phyloP scores from a whole-genome alignment of 2,329 filamentous ascomycete species.

The Aspergillus ruber region DNA sequence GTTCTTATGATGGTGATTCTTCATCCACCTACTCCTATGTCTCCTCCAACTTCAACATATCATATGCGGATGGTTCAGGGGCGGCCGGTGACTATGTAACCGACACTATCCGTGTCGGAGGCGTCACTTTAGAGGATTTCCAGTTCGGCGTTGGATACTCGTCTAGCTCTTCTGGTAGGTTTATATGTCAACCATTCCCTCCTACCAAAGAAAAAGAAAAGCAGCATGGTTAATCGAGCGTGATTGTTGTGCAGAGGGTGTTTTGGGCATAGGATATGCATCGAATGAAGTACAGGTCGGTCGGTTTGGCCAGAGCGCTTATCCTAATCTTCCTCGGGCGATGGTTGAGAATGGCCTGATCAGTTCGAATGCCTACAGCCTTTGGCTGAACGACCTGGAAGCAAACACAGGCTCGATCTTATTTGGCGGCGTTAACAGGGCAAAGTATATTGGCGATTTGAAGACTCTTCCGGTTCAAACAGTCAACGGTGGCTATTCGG shows the following conservation, averaged over 20 bases:
- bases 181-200: not conserved
- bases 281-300: constrained; percentile 61
- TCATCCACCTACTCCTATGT: constrained; percentile 73
- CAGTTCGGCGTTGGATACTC: constrained; percentile 56
- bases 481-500: constrained; percentile 45
- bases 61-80: constrained; percentile 74
- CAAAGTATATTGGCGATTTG: constrained; percentile 57
- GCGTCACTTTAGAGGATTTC: constrained; percentile 43
- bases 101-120: constrained; percentile 59
- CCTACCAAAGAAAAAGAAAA: too few species aligned
- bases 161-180: constrained; percentile 44
- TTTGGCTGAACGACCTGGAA: constrained; percentile 69
- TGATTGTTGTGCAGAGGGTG: constrained; percentile 51
- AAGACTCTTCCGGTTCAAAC: constrained; percentile 61
- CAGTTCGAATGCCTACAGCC: constrained; percentile 61
- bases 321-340: constrained; percentile 63
- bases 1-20: constrained; percentile 48
- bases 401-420: constrained; percentile 61
- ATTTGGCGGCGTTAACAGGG: constrained; percentile 68
- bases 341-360: constrained; percentile 58
- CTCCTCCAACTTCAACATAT: constrained; percentile 75
- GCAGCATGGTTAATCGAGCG: too few species aligned
- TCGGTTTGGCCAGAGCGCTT: constrained; percentile 44
- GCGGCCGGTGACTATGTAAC: constrained; percentile 73
- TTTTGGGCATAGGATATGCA: constrained; percentile 78